A percentile compares a stretch with the other conserved stretches of the same genome.
These are phyloP conservation scores for Chalara sp. DNA, from an alignment of 2,329 filamentous ascomycete species.

Conservation along the genomic window DNA sequence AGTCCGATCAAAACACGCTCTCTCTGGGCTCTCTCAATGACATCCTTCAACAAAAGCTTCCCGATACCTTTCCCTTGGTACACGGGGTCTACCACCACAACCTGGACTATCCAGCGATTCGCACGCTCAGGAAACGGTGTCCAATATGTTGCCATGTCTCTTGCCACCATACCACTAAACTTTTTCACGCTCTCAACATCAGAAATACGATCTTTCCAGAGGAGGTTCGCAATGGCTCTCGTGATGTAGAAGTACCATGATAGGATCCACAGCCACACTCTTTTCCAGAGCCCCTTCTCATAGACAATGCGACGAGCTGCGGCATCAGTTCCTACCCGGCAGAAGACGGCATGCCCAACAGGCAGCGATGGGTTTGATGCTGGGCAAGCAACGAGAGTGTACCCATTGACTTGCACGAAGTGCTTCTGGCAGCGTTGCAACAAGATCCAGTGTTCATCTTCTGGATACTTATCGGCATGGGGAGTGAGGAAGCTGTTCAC, in stretches of 20 bases:
- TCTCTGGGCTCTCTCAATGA: conserved; percentile 12
- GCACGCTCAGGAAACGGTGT: conserved; percentile 9
- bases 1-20: conserved; percentile 18
- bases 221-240: not conserved
- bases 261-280: conserved; percentile 2
- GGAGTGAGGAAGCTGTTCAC: conserved; percentile 13
- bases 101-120: conserved; percentile 18
- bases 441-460: conserved; percentile 5
- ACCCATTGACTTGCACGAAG: conserved; percentile 1
- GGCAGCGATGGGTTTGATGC: conserved; percentile 3
- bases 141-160: conserved; percentile 16
- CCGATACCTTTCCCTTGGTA: conserved; percentile 21
- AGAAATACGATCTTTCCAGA: conserved; percentile 13
- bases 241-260: conserved; percentile 8
- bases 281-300: not conserved
- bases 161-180: conserved; percentile 4
- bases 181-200: conserved; percentile 1
- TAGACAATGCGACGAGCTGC: conserved; percentile 5
- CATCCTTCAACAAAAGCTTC: conserved; percentile 13
- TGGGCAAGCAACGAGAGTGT: conserved; percentile 14
- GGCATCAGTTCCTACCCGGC: conserved; percentile 14
- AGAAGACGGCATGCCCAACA: conserved; percentile 14
- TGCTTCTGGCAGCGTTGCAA: conserved; percentile 5
- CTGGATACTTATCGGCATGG: conserved; percentile 5
- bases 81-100: conserved; percentile 13